Evolutionary conservation across 768 basidiomycete species (phyloP).

Genomic region (Auriscalpium orientale): DNA sequence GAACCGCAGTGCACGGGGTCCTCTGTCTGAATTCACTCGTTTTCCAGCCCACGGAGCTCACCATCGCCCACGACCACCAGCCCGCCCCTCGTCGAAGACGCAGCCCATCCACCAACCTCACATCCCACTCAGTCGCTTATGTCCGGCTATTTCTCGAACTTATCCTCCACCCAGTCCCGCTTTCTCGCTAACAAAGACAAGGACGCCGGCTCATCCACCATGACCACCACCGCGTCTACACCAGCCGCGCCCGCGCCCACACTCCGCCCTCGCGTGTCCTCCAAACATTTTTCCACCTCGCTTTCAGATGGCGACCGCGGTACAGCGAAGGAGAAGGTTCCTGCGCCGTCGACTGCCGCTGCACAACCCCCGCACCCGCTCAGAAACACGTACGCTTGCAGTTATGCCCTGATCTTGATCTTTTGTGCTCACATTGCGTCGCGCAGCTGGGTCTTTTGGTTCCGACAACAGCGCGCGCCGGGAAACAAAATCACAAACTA

Average conservation of each 20-base stretch:
- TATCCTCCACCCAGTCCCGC: conserved; percentile 57
- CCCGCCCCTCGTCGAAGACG: too few species aligned
- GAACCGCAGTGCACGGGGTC: too few species aligned
- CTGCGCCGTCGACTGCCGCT: conserved; percentile 29
- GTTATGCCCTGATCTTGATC: background rate
- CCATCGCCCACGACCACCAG: background rate
- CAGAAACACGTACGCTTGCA: conserved; percentile 79
- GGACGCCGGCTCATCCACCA: conserved; percentile 14
- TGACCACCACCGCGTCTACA: conserved; percentile 13
- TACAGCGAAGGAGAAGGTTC: conserved; percentile 34
- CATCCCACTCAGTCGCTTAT: conserved; percentile 21
- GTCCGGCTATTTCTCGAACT: conserved; percentile 80
- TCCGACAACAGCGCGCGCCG: conserved; percentile 82
- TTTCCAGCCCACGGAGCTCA: background rate
- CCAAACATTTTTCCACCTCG: conserved; percentile 70
- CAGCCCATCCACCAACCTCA: too few species aligned
- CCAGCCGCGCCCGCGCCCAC: conserved; percentile 13
- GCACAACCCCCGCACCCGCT: conserved; percentile 48
- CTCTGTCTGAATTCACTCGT: too few species aligned
- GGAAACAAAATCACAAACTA: conserved; percentile 88
- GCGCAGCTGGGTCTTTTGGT: conserved; percentile 84
- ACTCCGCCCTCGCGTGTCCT: conserved; percentile 43
- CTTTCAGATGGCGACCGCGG: conserved; percentile 33
- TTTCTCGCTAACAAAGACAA: conserved; percentile 46
- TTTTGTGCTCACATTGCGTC: background rate